A percentile compares a stretch with the other conserved stretches of the same genome.
These are phyloP conservation scores for Termitomyces sp. DNA, from an alignment of 1,284 basidiomycete genomes.

Conservation along the genomic window DNA sequence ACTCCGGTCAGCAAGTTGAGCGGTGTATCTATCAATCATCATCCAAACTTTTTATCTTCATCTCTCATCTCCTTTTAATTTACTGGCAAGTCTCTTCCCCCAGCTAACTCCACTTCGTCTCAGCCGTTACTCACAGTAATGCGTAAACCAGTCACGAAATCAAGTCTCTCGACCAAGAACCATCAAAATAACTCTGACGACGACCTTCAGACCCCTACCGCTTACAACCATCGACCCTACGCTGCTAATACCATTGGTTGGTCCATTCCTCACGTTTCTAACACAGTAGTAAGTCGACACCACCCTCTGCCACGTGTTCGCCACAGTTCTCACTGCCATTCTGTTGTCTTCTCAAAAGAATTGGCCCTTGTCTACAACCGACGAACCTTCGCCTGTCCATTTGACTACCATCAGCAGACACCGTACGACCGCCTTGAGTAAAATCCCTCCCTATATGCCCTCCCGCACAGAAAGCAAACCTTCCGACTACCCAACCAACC, in stretches of 20 bases:
- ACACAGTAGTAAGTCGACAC: constrained; percentile 32
- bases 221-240: constrained; percentile 33
- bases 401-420: constrained; percentile 25
- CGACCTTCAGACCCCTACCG: constrained; percentile 36
- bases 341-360: constrained; percentile 30
- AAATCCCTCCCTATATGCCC: constrained; percentile 39
- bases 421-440: constrained; percentile 28
- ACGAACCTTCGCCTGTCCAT: constrained; percentile 22
- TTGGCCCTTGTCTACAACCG: constrained; percentile 37
- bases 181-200: constrained; percentile 35
- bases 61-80: constrained; percentile 48
- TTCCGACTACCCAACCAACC: constrained; percentile 31
- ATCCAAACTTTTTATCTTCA: constrained; percentile 30
- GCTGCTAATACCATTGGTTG: constrained; percentile 34
- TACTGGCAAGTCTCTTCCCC: constrained; percentile 43
- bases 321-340: constrained; percentile 17
- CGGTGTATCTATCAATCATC: constrained; percentile 29
- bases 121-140: constrained; percentile 38
- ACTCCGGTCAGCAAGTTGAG: constrained; percentile 17
- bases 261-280: constrained; percentile 31
- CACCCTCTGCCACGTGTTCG: constrained; percentile 25
- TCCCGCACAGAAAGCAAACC: constrained; percentile 35
- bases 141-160: constrained; percentile 54
- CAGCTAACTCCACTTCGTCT: constrained; percentile 21
- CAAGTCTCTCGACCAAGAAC: constrained; percentile 34